A percentile compares a stretch with the other conserved stretches of the same genome.
These are phyloP conservation scores for Schizochytrium sp. DNA, from an alignment of 108 stramenopile species.

Conservation along the genomic window DNA sequence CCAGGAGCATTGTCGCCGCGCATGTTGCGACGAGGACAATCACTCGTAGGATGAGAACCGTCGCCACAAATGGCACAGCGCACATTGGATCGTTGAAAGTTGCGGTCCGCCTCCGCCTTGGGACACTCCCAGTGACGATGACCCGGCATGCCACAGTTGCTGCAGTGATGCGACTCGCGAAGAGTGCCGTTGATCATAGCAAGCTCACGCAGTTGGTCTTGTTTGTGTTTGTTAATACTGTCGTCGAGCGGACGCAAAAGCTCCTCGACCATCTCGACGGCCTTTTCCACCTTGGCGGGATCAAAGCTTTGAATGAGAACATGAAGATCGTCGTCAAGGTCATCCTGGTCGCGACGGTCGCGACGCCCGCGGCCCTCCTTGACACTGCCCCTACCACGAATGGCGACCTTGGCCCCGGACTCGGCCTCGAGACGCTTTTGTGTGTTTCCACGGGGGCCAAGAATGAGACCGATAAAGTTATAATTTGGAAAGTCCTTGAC, in stretches of 20 bases:
- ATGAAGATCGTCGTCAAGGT: conserved; percentile 88
- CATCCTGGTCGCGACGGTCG: conserved; percentile 62
- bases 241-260: conserved; percentile 93
- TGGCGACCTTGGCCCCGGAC: conserved; percentile 94
- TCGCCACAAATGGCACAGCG: conserved; percentile 98
- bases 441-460: conserved; percentile 92
- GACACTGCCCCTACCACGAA: conserved; percentile 88
- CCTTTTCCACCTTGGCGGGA: conserved; percentile 70
- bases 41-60: conserved; percentile 86
- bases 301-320: conserved; percentile 73
- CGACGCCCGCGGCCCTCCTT: conserved; percentile 84
- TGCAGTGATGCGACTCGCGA: conserved; percentile 92
- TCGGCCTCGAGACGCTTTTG: conserved; percentile 94
- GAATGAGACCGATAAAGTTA: conserved; percentile 81
- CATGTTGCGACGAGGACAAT: conserved; percentile 62
- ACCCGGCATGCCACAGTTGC: conserved; percentile 90
- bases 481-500: conserved; percentile 79
- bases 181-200: conserved; percentile 97
- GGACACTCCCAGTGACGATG: conserved; percentile 94
- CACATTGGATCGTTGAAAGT: conserved; percentile 39
- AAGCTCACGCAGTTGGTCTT: conserved; percentile 83
- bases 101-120: conserved; percentile 52
- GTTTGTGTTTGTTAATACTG: conserved; percentile 93
- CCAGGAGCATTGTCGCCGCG: neutral
- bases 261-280: conserved; percentile 75